phyloP scores from a whole-genome alignment of 208 protist species.

The Porcisia hertigi region DNA sequence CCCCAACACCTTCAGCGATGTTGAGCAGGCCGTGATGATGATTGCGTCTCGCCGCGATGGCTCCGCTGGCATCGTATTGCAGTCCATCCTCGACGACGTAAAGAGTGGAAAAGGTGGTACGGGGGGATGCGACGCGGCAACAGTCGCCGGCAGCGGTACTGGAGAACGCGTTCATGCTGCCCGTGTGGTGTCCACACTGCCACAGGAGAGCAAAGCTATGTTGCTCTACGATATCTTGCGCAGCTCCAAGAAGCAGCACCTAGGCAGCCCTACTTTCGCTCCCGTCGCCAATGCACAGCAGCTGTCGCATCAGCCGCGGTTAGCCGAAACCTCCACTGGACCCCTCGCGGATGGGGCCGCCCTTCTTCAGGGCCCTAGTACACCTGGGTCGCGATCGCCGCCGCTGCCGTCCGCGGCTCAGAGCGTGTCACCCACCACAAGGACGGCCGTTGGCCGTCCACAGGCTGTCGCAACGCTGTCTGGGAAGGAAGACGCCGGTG shows the following conservation, averaged over 20 bases:
- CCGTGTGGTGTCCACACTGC: background rate
- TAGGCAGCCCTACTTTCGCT: background rate
- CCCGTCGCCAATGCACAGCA: background rate
- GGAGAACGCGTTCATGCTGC: background rate
- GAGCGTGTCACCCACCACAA: background rate
- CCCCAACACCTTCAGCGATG: slow-evolving; percentile 32
- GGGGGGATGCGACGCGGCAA: background rate
- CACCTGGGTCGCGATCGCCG: background rate
- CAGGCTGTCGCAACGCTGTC: background rate
- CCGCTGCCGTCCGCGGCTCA: background rate
- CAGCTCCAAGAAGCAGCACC: slow-evolving; percentile 17
- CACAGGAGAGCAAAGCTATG: background rate
- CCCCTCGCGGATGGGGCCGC: background rate
- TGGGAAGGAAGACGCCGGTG: background rate
- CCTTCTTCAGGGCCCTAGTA: background rate
- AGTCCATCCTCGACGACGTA: slow-evolving; percentile 11
- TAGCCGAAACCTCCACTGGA: background rate
- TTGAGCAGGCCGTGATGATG: slow-evolving; percentile 7
- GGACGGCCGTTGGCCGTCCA: background rate
- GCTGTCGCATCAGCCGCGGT: background rate
- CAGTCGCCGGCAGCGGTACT: background rate
- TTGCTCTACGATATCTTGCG: slow-evolving; percentile 31
- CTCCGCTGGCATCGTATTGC: slow-evolving; percentile 1
- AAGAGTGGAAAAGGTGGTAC: background rate
- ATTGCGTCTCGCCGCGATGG: background rate